phyloP scores from a whole-genome alignment of 2,329 filamentous ascomycete species.

The Fonsecaea multimorphosa region DNA sequence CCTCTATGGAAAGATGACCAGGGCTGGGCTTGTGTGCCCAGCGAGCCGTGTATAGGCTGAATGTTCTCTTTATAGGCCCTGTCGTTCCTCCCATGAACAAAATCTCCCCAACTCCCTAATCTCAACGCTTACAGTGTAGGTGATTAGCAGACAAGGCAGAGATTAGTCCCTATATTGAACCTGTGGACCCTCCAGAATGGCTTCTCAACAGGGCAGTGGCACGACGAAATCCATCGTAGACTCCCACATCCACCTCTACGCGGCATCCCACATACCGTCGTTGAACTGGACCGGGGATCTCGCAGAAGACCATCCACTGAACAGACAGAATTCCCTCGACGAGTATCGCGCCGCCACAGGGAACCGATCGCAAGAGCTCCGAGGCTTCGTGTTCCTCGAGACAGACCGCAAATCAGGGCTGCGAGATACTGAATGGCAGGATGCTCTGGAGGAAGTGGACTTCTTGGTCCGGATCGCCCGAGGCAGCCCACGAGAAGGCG shows the following conservation, averaged over 20 bases:
- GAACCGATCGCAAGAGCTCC: constrained; percentile 52
- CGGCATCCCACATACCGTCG: constrained; percentile 67
- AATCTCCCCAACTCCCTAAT: background rate
- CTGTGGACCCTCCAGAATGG: constrained; percentile 6
- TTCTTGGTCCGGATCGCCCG: constrained; percentile 71
- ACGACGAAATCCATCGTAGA: constrained; percentile 67
- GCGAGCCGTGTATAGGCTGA: background rate
- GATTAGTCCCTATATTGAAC: background rate
- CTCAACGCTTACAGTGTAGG: background rate
- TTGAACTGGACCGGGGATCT: constrained; percentile 69
- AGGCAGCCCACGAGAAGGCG: constrained; percentile 62
- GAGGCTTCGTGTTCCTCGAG: constrained; percentile 83
- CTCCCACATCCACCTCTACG: constrained; percentile 90
- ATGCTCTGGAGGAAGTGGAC: constrained; percentile 73
- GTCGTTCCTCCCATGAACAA: background rate
- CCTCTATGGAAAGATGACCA: background rate
- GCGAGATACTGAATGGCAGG: constrained; percentile 64
- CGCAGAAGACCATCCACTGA: constrained; percentile 63
- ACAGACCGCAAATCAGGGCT: constrained; percentile 73
- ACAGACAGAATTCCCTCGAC: constrained; percentile 67
- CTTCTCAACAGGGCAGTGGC: constrained; percentile 11
- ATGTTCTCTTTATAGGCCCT: background rate
- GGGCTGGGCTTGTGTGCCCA: background rate
- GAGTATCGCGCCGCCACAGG: constrained; percentile 63
- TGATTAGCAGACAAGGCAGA: background rate